A percentile compares a stretch with the other conserved stretches of the same genome.
Conservation (phyloP, 495 filamentous ascomycete species). For the Chaetomium fimeti region DNA sequence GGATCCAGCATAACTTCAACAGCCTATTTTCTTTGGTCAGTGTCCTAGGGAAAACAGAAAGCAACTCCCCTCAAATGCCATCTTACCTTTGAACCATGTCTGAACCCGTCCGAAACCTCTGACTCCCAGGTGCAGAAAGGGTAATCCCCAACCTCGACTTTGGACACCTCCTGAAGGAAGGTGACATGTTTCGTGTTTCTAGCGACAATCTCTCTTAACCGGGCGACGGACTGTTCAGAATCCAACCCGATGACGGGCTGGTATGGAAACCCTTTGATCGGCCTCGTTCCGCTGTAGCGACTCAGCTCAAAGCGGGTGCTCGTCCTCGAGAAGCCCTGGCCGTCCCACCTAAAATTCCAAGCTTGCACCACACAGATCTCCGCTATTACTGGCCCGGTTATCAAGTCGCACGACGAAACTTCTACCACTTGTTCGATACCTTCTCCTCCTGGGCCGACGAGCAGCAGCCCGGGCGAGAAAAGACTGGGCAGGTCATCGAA, state of each 20-base stretch:
- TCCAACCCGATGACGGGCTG: neutral
- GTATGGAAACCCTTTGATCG: neutral
- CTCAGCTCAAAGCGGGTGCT: constrained; percentile 3
- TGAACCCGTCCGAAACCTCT: neutral
- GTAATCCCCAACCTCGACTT: neutral
- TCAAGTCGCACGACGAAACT: constrained; percentile 4
- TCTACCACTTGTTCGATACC: neutral
- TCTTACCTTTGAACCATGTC: neutral
- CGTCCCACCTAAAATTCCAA: constrained; percentile 16
- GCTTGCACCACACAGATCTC: neutral
- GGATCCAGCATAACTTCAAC: constrained; percentile 7
- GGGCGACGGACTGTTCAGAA: neutral
- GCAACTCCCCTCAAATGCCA: neutral
- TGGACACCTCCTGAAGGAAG: neutral
- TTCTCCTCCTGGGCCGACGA: neutral
- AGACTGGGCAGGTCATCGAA: constrained; percentile 6
- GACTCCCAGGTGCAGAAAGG: neutral
- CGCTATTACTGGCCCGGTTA: neutral
- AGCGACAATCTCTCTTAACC: neutral
- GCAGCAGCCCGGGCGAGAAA: neutral
- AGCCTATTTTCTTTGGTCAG: neutral
- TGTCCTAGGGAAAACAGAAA: neutral
- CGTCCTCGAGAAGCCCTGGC: neutral
- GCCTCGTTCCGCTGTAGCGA: neutral
- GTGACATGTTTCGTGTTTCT: neutral